phyloP scores from a whole-genome alignment of 768 basidiomycete genomes.

The Tephrocybe sp. region DNA sequence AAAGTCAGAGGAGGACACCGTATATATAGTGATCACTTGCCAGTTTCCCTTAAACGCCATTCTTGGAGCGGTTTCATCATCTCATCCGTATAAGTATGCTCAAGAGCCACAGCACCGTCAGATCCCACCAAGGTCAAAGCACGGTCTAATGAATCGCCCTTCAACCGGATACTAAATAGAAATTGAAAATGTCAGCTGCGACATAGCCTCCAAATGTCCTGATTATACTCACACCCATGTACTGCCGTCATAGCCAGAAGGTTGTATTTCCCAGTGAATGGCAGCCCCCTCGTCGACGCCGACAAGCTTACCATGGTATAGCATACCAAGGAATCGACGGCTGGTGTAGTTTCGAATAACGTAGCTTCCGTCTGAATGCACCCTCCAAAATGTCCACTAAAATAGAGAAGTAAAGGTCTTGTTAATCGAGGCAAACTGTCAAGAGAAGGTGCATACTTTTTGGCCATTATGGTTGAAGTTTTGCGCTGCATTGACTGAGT shows the following conservation, averaged over 20 bases:
- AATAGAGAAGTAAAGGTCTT: not conserved
- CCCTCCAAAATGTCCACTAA: constrained; percentile 9
- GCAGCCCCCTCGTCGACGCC: constrained; percentile 6
- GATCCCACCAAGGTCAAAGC: constrained; percentile 1
- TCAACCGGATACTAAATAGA: constrained; percentile 5
- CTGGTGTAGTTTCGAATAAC: constrained; percentile 6
- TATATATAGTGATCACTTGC: not conserved
- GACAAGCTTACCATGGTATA: not conserved
- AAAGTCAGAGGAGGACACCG: not conserved
- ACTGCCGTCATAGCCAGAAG: constrained; percentile 5
- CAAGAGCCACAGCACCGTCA: constrained; percentile 2
- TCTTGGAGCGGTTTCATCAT: not conserved
- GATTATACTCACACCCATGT: constrained; percentile 2
- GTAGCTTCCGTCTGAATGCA: constrained; percentile 1
- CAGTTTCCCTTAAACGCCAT: constrained; percentile 5
- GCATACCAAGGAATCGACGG: constrained; percentile 2
- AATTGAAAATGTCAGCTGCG: not conserved
- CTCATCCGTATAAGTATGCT: not conserved
- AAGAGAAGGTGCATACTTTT: not conserved
- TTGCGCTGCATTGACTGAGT: not conserved
- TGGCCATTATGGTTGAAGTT: constrained; percentile 1
- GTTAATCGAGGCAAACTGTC: not conserved
- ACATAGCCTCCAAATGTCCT: not conserved
- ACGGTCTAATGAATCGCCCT: not conserved
- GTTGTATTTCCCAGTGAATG: constrained; percentile 7